Evolutionary conservation across 768 basidiomycete genomes (phyloP), one percentile per base, ranked within the genome.

Genomic region (Amanita polypyramis): DNA sequence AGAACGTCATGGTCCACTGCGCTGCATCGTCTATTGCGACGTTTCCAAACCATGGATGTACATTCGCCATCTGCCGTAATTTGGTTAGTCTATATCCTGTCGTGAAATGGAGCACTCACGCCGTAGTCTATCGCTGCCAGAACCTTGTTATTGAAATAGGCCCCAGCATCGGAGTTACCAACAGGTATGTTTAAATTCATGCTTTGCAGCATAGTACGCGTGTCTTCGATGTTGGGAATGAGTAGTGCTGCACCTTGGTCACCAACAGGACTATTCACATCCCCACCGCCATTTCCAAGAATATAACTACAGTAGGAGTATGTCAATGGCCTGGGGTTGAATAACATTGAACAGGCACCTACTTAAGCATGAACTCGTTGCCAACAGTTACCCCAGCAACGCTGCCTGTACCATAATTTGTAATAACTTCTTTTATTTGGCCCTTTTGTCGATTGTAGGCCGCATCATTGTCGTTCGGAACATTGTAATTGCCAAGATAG

Each of bases 21-120:
- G 93, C 87, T 0, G 85, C 82, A 3, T 74, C 56, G 4, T 76
- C 62, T 20, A 82, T 78, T 6, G 76, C 72, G 20, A 83, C 75
- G 55, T 84, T 80, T n/a, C 85, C 94, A 60, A 96, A 97, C 90
- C 89, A 93, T 2, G 92, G 82, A 58, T 95, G 92, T 5, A 92
- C 89, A 52, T 96, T 95, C 5, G 89, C 76, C 84, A 93, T 77
- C 81, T 85, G 51, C 12, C 30, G n/a, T 30, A 36, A 11, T 5
- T 47, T 29, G n/a, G 20, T 33, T 23, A 17, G 15, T 52, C 43
- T 33, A 10, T 11, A 33, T 17, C 17, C n/a, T 5, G 23, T 5
- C 15, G 8, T 17, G 7, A 37, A 45, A 33, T 45, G 8, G 44
- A 20, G 23, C 7, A 39, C 75, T 27, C 61, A 83, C 81, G 44